A percentile compares a stretch with the other conserved stretches of the same genome.
Conservation (phyloP, 768 basidiomycete genomes). For the Leccinellum albellum region DNA sequence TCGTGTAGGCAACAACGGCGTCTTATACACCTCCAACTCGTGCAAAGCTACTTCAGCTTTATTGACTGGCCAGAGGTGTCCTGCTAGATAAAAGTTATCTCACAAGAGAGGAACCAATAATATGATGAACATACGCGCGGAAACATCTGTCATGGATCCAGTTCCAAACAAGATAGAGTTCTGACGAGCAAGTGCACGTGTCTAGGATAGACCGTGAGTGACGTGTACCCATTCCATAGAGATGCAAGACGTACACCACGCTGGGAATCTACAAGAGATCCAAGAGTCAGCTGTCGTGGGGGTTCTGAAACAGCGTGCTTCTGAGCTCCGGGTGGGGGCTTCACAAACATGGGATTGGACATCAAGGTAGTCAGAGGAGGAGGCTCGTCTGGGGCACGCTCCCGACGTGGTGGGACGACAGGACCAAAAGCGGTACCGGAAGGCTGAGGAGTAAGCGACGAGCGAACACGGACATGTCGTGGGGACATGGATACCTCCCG, state of each 20-base stretch:
- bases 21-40: constrained; percentile 75
- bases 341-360: constrained; percentile 68
- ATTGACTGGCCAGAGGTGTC: constrained; percentile 36
- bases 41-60: constrained; percentile 66
- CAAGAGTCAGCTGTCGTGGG: constrained; percentile 46
- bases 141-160: constrained; percentile 32
- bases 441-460: constrained; percentile 70
- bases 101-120: constrained; percentile 3
- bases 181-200: constrained; percentile 48
- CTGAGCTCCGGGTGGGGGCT: constrained; percentile 43
- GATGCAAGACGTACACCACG: constrained; percentile 44
- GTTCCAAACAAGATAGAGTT: constrained; percentile 49
- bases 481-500: constrained; percentile 47
- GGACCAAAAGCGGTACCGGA: constrained; percentile 41
- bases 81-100: constrained; percentile 22
- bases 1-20: constrained; percentile 68
- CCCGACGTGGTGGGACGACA: constrained; percentile 33
- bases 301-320: constrained; percentile 19
- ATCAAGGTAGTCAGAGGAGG: constrained; percentile 60
- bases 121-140: constrained; percentile 28
- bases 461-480: constrained; percentile 51
- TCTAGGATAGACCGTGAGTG: constrained; percentile 30
- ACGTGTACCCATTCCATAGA: background rate
- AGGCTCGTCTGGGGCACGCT: constrained; percentile 62
- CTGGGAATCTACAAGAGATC: constrained; percentile 54